Percentiles rank a stretch among this genome's conserved stretches.
These are phyloP conservation scores for Ophiostoma tasmaniense DNA, from an alignment of 2,329 filamentous ascomycete species.

Conservation along the genomic window DNA sequence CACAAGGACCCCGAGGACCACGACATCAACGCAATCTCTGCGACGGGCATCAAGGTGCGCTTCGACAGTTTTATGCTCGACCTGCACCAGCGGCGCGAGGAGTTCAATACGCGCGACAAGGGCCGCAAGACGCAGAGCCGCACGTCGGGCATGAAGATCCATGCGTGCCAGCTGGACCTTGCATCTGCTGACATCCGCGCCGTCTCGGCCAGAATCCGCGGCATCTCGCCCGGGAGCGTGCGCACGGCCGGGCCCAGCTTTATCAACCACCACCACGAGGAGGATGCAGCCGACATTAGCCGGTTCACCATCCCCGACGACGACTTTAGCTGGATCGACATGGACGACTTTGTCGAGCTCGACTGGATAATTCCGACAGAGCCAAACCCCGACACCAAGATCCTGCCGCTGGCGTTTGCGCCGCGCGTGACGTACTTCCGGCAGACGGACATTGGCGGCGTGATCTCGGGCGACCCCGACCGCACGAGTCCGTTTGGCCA, in stretches of 20 bases:
- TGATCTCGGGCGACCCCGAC: constrained; percentile 70
- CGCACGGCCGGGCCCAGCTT: constrained; percentile 45
- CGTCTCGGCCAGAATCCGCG: constrained; percentile 80
- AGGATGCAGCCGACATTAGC: constrained; percentile 62
- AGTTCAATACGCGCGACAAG: constrained; percentile 75
- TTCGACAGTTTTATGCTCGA: constrained; percentile 97
- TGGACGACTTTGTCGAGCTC: constrained; percentile 98
- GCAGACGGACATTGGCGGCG: constrained; percentile 83
- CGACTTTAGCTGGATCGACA: constrained; percentile 94
- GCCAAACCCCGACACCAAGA: constrained; percentile 85
- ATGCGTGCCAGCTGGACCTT: constrained; percentile 87
- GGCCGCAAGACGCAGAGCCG: constrained; percentile 67
- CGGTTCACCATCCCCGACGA: constrained; percentile 93
- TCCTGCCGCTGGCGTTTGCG: constrained; percentile 81
- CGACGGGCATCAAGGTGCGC: constrained; percentile 91
- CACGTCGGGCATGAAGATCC: constrained; percentile 90
- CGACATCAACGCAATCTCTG: constrained; percentile 66
- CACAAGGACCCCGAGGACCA: constrained; percentile 93
- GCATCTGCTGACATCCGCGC: constrained; percentile 87
- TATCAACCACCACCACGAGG: constrained; percentile 43
- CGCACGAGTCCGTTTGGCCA: constrained; percentile 84
- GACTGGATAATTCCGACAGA: constrained; percentile 93
- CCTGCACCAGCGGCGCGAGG: constrained; percentile 85
- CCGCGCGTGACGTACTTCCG: constrained; percentile 97
- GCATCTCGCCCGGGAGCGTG: constrained; percentile 68